Base-by-base conservation (phyloP, 768 basidiomycete species). In the Amyloporia xantha region DNA sequence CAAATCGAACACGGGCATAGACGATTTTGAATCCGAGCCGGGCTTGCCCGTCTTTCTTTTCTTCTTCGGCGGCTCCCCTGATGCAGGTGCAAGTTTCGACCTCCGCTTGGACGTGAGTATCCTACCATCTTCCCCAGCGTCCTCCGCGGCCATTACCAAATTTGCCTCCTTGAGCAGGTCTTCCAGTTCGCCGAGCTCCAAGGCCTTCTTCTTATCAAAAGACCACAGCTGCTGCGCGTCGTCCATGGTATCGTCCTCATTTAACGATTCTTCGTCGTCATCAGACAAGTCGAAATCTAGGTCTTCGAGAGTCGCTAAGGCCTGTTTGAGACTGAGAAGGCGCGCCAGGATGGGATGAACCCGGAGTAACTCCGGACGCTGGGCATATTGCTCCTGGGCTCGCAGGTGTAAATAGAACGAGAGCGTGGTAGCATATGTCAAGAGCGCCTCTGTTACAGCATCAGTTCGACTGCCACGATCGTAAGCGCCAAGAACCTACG, bases 341-440 rank as follows among this genome's bases (percentile, higher is more conserved):
- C 92, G 85, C 25, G 71, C 67, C 50, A 91, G 73, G 56, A 92
- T 81, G 3, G 89, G 86, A 61, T 84, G 85, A 13, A 72, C 66
- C 60, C 77, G 79, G 48, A 91, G 75, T 33, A 77, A 75, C 51
- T 79, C 75, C 9, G 79, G 85, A 28, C 72, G 76, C 47, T 73
- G 71, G 5, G 77, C 71, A 61, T 82, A 81, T 66, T 85, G 78
- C 52, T 78, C 72, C 35, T 76, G 76, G 20, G 86, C 73, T 15
- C 88, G 81, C n/a, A 98, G 74, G 64, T 93, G 82, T 35, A 98
- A 71, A 68, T 95, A 97, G 69, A 93, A 97, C 1, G 93, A 88
- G 39, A 98, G 82, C 2, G 82, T 84, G 1, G 92, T 89, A 17
- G 89, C 76, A 61, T 98, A 98, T 7, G 93, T 91, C 30, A 96